phyloP scores from a whole-genome alignment of 306 rosid species.

The Chamaecrista fasciculata region DNA sequence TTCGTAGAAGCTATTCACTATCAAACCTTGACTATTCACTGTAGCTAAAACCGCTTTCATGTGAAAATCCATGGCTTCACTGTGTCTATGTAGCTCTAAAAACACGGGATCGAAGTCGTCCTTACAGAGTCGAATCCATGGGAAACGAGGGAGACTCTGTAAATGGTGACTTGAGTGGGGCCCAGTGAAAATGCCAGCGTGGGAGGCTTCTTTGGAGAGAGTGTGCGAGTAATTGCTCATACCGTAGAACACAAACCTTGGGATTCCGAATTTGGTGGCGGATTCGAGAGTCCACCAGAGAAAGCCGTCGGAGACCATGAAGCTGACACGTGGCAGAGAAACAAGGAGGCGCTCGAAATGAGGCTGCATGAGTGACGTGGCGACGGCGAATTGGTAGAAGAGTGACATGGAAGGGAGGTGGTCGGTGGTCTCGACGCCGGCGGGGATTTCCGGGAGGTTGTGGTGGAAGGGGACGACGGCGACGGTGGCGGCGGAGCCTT shows the following conservation, averaged over 20 bases:
- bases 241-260: conserved; percentile 34
- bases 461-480: conserved; percentile 30
- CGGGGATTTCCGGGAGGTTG: conserved; percentile 30
- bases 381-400: conserved; percentile 25
- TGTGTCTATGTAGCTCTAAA: background rate
- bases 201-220: background rate
- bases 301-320: conserved; percentile 52
- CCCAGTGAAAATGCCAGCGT: background rate
- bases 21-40: conserved; percentile 22
- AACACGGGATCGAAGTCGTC: background rate
- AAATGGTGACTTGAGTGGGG: background rate
- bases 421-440: conserved; percentile 40
- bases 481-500: background rate
- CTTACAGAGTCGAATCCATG: conserved; percentile 35
- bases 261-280: conserved; percentile 37
- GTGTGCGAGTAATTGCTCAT: background rate
- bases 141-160: conserved; percentile 25
- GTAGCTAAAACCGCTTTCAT: background rate
- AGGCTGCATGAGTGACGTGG: conserved; percentile 34
- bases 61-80: background rate
- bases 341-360: conserved; percentile 38
- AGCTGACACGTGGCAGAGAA: conserved; percentile 32
- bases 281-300: conserved; percentile 57
- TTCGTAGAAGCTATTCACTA: conserved; percentile 42
- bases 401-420: conserved; percentile 31